These are phyloP conservation scores for Neurospora discreta DNA, from an alignment of 495 filamentous ascomycete species.

Conservation along the genomic window DNA sequence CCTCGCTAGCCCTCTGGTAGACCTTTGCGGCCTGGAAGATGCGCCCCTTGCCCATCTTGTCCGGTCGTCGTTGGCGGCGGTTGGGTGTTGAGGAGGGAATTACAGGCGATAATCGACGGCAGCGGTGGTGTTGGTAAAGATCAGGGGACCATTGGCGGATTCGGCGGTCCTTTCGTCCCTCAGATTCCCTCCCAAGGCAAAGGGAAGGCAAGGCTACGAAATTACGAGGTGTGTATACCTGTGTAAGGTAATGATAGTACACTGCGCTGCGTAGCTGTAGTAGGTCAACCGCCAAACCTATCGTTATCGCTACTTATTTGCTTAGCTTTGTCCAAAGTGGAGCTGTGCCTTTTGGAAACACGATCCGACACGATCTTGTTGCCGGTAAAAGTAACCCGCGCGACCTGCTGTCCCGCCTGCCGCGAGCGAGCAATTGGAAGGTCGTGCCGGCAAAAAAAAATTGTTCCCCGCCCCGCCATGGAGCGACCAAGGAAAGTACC, in stretches of 20 bases:
- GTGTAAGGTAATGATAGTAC: neutral
- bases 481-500: neutral
- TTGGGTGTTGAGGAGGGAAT: neutral
- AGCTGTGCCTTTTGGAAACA: neutral
- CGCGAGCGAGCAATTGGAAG: neutral
- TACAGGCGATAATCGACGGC: neutral
- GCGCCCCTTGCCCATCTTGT: slow-evolving; percentile 27
- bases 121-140: neutral
- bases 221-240: neutral
- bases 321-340: neutral
- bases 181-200: neutral
- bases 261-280: neutral
- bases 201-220: neutral
- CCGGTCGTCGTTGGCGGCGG: neutral
- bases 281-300: neutral
- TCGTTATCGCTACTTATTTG: neutral
- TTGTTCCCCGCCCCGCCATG: neutral
- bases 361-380: neutral
- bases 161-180: neutral
- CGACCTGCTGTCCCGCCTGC: neutral
- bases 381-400: neutral
- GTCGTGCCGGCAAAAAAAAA: neutral
- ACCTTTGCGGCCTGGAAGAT: slow-evolving; percentile 66
- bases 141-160: neutral
- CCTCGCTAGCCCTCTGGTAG: slow-evolving; percentile 49